Evolutionary conservation across 495 filamentous ascomycete species (phyloP).

Genomic region (Daldinia loculata): DNA sequence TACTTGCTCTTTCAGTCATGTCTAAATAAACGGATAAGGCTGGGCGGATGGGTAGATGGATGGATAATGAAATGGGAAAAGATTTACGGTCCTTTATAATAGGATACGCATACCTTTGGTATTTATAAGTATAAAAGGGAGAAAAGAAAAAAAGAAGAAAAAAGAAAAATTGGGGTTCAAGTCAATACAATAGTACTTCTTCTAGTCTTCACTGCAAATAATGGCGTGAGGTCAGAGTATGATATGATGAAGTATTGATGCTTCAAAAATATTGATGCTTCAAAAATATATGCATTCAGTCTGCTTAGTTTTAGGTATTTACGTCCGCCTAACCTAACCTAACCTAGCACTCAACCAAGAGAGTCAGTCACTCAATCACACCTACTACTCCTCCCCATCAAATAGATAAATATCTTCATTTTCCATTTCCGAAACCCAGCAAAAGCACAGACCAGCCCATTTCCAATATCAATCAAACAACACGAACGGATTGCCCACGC

Average conservation of each 20-base stretch:
- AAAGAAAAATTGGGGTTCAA: background rate
- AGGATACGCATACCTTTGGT: background rate
- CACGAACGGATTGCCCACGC: slow-evolving; percentile 5
- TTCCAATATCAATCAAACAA: slow-evolving; percentile 3
- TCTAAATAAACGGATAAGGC: background rate
- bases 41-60: background rate
- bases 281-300: slow-evolving; percentile 8
- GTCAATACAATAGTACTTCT: background rate
- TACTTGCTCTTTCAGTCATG: background rate
- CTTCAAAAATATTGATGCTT: no score
- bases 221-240: background rate
- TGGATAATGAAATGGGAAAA: background rate
- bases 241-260: background rate
- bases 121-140: background rate
- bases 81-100: background rate
- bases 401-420: background rate
- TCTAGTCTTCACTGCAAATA: background rate
- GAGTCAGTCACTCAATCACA: background rate
- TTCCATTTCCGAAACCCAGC: background rate
- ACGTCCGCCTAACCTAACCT: background rate
- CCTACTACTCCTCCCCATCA: background rate
- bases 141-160: background rate
- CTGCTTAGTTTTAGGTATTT: background rate
- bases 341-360: background rate
- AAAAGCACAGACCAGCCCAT: background rate